phyloP scores from a whole-genome alignment of 179 eudicot genomes.

The Monotropa hypopitys region DNA sequence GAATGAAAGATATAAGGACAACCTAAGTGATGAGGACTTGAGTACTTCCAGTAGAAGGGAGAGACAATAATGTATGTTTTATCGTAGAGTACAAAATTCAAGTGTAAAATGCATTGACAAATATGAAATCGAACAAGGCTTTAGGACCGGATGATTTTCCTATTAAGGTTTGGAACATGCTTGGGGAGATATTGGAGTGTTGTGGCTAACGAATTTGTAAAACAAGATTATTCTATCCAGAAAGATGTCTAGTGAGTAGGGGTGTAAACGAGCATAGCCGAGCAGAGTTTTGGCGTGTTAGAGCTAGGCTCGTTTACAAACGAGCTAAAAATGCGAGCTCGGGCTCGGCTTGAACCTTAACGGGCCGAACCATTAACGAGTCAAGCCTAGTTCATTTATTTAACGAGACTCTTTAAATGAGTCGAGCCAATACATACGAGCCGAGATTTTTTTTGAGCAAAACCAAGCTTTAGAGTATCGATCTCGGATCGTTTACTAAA shows the following conservation, averaged over 20 bases:
- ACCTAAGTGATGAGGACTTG: background rate
- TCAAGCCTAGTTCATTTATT: no score
- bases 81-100: background rate
- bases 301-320: no score
- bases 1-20: background rate
- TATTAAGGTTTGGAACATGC: background rate
- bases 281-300: background rate
- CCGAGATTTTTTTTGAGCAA: no score
- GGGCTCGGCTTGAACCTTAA: no score
- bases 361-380: no score
- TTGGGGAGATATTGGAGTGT: background rate
- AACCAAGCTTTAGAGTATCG: no score
- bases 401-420: no score
- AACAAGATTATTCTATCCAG: background rate
- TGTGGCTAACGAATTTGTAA: background rate
- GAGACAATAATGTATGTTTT: background rate
- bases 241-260: background rate
- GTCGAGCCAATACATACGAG: no score
- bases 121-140: background rate
- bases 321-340: no score
- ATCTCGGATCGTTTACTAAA: no score
- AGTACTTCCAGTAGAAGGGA: background rate
- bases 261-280: background rate
- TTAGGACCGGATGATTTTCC: background rate
- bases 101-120: background rate